These are phyloP conservation scores for Cyathus striatus DNA, from an alignment of 768 basidiomycete genomes.

Conservation along the genomic window DNA sequence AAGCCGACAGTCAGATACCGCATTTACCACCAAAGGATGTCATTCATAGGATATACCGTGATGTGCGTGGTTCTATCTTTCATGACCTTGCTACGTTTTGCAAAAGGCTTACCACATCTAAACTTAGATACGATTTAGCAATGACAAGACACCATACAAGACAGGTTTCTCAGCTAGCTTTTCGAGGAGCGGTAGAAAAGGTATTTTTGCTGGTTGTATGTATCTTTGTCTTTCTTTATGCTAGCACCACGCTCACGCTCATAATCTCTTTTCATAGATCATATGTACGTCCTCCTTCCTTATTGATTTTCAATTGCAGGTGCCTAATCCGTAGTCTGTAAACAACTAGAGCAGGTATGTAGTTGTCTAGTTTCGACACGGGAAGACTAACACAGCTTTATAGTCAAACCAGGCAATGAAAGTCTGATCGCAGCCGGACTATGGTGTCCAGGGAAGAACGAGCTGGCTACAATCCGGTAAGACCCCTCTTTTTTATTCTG, in stretches of 20 bases:
- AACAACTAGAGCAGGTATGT: conserved; percentile 19
- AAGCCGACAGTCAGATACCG: conserved; percentile 81
- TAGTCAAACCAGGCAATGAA: conserved; percentile 63
- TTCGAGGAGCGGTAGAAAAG: conserved; percentile 86
- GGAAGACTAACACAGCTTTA: background rate
- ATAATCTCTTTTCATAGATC: conserved; percentile 36
- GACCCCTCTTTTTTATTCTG: background rate
- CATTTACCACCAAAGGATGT: conserved; percentile 88
- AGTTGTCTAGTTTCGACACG: conserved; percentile 7
- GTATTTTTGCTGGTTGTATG: conserved; percentile 84
- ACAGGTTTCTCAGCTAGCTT: conserved; percentile 74
- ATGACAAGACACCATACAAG: conserved; percentile 97
- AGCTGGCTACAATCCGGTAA: conserved; percentile 72
- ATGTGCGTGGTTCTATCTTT: conserved; percentile 41
- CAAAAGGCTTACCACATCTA: background rate
- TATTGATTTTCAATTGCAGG: background rate
- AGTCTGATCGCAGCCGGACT: conserved; percentile 76
- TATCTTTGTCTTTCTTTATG: conserved; percentile 9
- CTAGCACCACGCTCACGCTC: background rate
- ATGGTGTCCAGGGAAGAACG: conserved; percentile 77
- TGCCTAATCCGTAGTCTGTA: too few relatives aligned
- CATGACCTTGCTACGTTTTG: background rate
- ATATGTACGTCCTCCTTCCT: conserved; percentile 42
- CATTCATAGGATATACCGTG: conserved; percentile 89
- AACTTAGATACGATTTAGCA: conserved; percentile 77